Evolutionary conservation across 345 rosid species (phyloP).

Genomic region (Citrus mangshanensis): DNA sequence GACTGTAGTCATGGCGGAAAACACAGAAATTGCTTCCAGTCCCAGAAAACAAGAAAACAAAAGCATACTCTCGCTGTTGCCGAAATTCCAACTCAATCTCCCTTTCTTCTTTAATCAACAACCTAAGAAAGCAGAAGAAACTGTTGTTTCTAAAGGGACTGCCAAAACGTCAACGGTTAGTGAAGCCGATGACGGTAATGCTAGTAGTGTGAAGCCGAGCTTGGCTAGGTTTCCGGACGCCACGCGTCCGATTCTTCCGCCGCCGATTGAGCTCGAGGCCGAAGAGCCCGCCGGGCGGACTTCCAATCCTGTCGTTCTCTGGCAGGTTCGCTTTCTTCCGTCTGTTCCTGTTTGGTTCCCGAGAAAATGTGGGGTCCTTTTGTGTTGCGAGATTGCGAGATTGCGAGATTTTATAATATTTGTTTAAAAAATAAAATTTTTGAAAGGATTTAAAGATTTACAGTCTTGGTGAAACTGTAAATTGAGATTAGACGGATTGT

Average conservation of each 20-base stretch:
- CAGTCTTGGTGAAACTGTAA: not conserved
- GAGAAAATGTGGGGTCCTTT: not conserved
- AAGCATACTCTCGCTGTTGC: conserved; percentile 12
- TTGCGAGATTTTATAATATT: no score
- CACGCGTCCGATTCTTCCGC: conserved; percentile 14
- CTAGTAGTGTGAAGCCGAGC: conserved; percentile 1
- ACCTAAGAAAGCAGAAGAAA: conserved; percentile 11
- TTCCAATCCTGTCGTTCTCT: conserved; percentile 48
- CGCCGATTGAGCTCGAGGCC: conserved; percentile 35
- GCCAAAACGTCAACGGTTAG: not conserved
- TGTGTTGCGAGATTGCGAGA: not conserved
- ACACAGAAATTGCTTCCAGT: conserved; percentile 4
- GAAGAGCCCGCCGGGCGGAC: conserved; percentile 41
- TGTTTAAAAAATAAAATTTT: not conserved
- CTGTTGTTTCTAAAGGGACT: conserved; percentile 13
- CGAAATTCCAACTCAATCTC: conserved; percentile 25
- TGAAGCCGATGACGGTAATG: not conserved
- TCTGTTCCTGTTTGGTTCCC: not conserved
- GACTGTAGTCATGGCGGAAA: conserved; percentile 10
- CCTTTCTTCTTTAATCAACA: conserved; percentile 28
- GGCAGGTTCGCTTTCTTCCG: conserved; percentile 43
- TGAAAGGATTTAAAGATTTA: not conserved
- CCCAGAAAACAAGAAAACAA: not conserved
- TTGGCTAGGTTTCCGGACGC: conserved; percentile 6
- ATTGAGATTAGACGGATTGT: not conserved